Evolutionary conservation across 257 asterid species (phyloP).

Genomic region (Verbena officinalis): DNA sequence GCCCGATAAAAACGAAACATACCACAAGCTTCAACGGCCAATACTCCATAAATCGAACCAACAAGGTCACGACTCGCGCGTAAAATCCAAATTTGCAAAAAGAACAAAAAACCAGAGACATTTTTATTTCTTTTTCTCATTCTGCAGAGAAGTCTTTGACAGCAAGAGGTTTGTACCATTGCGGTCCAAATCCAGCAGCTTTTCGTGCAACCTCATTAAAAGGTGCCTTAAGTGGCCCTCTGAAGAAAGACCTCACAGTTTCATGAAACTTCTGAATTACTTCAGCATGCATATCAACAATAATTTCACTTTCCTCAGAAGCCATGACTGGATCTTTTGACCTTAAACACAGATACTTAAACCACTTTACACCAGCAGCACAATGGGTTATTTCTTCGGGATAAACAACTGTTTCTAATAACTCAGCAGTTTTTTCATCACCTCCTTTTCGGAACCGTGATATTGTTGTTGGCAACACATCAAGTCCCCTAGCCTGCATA

Average conservation of each 20-base stretch:
- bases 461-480: slow-evolving; percentile 90
- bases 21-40: too few relatives aligned
- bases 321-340: slow-evolving; percentile 36
- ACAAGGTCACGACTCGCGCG: too few relatives aligned
- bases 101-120: not conserved
- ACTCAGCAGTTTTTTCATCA: slow-evolving; percentile 75
- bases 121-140: too few relatives aligned
- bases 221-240: slow-evolving; percentile 95
- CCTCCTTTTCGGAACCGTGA: slow-evolving; percentile 91
- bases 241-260: slow-evolving; percentile 65
- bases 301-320: slow-evolving; percentile 30
- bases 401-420: slow-evolving; percentile 79
- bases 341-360: slow-evolving; percentile 65
- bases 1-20: too few relatives aligned
- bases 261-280: slow-evolving; percentile 73
- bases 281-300: slow-evolving; percentile 32
- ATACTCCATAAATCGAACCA: too few relatives aligned
- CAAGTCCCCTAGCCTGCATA: slow-evolving; percentile 92
- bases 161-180: slow-evolving; percentile 94
- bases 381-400: slow-evolving; percentile 97
- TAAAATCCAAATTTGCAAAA: not conserved
- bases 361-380: slow-evolving; percentile 95
- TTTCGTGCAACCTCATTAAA: slow-evolving; percentile 83
- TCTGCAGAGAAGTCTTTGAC: slow-evolving; percentile 42
- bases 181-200: slow-evolving; percentile 91